Conservation (phyloP, 2,329 filamentous ascomycete genomes). For the Botryosphaeria dothidea region DNA sequence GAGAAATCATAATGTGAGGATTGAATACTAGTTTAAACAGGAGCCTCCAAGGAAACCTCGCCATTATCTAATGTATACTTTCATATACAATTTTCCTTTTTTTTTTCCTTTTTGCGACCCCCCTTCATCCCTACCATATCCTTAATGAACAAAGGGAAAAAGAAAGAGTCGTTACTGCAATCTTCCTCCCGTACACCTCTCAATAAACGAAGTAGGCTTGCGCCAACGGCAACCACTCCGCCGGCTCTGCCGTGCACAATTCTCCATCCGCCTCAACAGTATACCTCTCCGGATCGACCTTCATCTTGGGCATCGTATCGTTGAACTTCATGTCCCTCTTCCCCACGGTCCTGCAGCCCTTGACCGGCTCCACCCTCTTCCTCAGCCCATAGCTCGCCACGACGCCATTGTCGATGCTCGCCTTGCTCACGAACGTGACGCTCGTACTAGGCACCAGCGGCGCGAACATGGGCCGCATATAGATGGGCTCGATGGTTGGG, state of each 20-base stretch:
- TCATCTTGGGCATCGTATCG: conserved; percentile 79
- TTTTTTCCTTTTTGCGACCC: background rate
- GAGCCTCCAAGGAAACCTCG: too few species aligned
- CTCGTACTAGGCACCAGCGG: conserved; percentile 69
- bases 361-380: conserved; percentile 80
- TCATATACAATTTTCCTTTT: background rate
- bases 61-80: too few species aligned
- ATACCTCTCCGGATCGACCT: conserved; percentile 89
- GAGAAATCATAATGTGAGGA: too few species aligned
- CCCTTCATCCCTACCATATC: background rate
- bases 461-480: conserved; percentile 85
- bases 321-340: conserved; percentile 94
- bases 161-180: background rate
- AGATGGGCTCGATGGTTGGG: conserved; percentile 81
- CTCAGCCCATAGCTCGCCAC: conserved; percentile 72
- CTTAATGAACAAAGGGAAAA: too few species aligned
- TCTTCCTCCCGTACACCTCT: background rate
- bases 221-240: conserved; percentile 69
- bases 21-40: too few species aligned
- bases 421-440: conserved; percentile 80
- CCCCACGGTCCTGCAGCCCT: conserved; percentile 69
- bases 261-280: conserved; percentile 80
- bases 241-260: conserved; percentile 72
- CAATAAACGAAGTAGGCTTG: conserved; percentile 78
- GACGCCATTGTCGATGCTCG: conserved; percentile 66